A percentile compares a stretch with the other conserved stretches of the same genome.
phyloP scores from a whole-genome alignment of 2,329 filamentous ascomycete genomes.

The Hymenoscyphus repandus region DNA sequence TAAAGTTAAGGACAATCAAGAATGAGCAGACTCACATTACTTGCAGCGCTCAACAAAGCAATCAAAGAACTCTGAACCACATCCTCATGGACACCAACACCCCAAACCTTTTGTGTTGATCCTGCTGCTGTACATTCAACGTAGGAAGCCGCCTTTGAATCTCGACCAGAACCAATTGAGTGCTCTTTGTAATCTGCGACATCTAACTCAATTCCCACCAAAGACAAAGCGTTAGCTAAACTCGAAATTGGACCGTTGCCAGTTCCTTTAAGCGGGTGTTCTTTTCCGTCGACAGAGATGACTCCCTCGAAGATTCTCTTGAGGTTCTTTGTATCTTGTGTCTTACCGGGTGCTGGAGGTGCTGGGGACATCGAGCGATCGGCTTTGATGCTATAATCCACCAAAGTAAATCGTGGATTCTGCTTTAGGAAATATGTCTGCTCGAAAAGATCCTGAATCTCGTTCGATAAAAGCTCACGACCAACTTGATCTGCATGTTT shows the following conservation, averaged over 20 bases:
- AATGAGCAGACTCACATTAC: conserved; percentile 60
- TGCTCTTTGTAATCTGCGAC: conserved; percentile 96
- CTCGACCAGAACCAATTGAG: conserved; percentile 73
- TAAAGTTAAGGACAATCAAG: neutral
- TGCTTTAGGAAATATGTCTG: conserved; percentile 77
- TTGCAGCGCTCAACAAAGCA: conserved; percentile 78
- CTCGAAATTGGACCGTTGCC: conserved; percentile 91
- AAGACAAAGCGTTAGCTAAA: conserved; percentile 73
- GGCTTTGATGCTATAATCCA: conserved; percentile 87
- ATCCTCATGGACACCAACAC: conserved; percentile 87
- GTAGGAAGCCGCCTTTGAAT: conserved; percentile 91
- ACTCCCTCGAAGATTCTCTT: conserved; percentile 81
- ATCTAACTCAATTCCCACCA: conserved; percentile 79
- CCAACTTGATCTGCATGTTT: conserved; percentile 71
- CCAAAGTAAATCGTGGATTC: conserved; percentile 77
- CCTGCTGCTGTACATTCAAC: conserved; percentile 76
- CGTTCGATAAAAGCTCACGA: conserved; percentile 75
- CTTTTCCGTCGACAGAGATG: conserved; percentile 72
- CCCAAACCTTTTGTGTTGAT: conserved; percentile 73
- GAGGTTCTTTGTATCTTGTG: conserved; percentile 71
- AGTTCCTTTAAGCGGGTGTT: conserved; percentile 72
- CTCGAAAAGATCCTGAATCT: conserved; percentile 87
- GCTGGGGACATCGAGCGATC: conserved; percentile 75
- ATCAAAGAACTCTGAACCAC: conserved; percentile 86
- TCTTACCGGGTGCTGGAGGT: conserved; percentile 62